These are phyloP conservation scores for Herpetospermum pedunculosum DNA, from an alignment of 306 rosid species.

Conservation along the genomic window DNA sequence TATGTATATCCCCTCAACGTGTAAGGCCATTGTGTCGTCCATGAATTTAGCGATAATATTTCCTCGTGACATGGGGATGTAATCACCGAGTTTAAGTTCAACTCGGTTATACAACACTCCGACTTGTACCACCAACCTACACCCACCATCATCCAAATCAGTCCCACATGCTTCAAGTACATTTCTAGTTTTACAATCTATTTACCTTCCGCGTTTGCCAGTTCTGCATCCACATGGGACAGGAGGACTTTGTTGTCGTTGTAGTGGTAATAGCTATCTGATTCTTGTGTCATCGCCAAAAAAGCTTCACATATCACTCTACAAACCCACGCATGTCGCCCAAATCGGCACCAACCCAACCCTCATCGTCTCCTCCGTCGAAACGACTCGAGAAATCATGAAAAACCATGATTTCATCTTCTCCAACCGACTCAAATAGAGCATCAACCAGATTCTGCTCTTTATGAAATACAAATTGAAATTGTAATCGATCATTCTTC, in stretches of 20 bases:
- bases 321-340: too few relatives aligned
- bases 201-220: constrained; percentile 62
- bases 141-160: too few relatives aligned
- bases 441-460: too few relatives aligned
- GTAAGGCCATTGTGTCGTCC: constrained; percentile 63
- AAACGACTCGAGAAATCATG: too few relatives aligned
- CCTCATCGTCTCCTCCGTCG: too few relatives aligned
- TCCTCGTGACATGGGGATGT: constrained; percentile 79
- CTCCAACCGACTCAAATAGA: too few relatives aligned
- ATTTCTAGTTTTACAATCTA: not conserved
- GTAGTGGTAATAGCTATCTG: constrained; percentile 45
- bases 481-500: too few relatives aligned
- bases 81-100: constrained; percentile 73
- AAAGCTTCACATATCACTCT: too few relatives aligned
- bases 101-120: constrained; percentile 54
- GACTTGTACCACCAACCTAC: constrained; percentile 94
- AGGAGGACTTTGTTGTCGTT: constrained; percentile 69
- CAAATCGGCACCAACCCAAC: too few relatives aligned
- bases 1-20: constrained; percentile 59
- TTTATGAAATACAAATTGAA: too few relatives aligned
- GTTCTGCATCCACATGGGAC: constrained; percentile 63
- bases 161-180: too few relatives aligned
- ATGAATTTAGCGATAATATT: constrained; percentile 65
- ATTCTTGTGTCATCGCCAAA: constrained; percentile 43
- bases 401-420: too few relatives aligned